Evolutionary conservation across 2,329 filamentous ascomycete species (phyloP).

Genomic region (Setomelanomma holmii): DNA sequence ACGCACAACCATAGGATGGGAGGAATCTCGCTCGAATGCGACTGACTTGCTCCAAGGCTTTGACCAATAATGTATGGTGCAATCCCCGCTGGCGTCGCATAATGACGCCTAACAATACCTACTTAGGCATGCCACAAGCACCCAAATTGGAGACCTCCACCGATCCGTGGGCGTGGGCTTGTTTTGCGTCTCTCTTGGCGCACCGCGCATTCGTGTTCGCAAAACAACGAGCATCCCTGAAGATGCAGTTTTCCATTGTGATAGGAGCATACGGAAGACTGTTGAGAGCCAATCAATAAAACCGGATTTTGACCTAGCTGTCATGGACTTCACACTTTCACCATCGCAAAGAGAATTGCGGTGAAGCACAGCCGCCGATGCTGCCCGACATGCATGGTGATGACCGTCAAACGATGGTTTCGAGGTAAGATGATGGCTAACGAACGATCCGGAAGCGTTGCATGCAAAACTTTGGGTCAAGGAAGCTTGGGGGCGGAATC

Average conservation of each 20-base stretch:
- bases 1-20: not conserved
- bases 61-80: not conserved
- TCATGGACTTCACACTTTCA: not conserved
- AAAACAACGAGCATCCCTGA: not conserved
- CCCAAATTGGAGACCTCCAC: not conserved
- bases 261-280: not conserved
- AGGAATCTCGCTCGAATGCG: not conserved
- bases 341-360: not conserved
- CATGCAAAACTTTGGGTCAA: not conserved
- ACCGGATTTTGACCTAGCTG: not conserved
- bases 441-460: not conserved
- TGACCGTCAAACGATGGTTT: not conserved
- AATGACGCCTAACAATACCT: not conserved
- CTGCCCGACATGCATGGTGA: not conserved
- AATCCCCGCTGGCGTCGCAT: not conserved
- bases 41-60: not conserved
- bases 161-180: not conserved
- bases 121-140: not conserved
- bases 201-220: not conserved
- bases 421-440: not conserved
- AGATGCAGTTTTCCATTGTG: not conserved
- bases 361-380: not conserved
- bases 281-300: conserved; percentile 4
- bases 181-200: not conserved
- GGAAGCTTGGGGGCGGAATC: not conserved